Evolutionary conservation across 441 rosid genomes (phyloP).

Genomic region (Melastoma candidum): DNA sequence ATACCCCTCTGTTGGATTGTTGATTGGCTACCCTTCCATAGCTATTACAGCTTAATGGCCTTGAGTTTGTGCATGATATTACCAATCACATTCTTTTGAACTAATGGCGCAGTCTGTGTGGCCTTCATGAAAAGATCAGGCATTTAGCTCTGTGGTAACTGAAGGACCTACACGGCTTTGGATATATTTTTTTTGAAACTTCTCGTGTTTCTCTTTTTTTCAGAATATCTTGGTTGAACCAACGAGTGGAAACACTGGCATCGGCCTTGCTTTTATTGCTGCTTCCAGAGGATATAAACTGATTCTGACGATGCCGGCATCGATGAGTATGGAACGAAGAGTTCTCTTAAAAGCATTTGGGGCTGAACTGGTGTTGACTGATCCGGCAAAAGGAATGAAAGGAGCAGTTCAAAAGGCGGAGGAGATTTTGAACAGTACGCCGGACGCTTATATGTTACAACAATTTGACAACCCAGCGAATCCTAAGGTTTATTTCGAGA

Average conservation of each 20-base stretch:
- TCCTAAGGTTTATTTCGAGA: conserved; percentile 54
- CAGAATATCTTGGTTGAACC: conserved; percentile 90
- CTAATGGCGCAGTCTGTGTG: neutral
- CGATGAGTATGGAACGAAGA: conserved; percentile 95
- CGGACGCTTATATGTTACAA: conserved; percentile 79
- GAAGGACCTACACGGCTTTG: no score
- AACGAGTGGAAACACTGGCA: conserved; percentile 97
- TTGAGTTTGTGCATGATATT: no score
- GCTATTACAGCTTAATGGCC: no score
- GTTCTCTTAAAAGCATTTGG: conserved; percentile 93
- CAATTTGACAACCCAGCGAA: conserved; percentile 98
- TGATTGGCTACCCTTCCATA: no score
- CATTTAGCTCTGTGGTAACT: no score
- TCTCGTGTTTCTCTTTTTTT: conserved; percentile 6
- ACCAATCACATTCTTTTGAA: no score
- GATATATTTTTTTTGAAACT: no score
- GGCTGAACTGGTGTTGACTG: conserved; percentile 85
- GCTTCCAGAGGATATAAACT: conserved; percentile 86
- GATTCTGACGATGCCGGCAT: conserved; percentile 94
- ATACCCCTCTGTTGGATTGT: no score
- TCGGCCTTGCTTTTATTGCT: conserved; percentile 93
- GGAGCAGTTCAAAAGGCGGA: conserved; percentile 94
- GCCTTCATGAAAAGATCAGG: neutral
- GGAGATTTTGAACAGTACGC: conserved; percentile 70
- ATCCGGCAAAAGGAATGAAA: conserved; percentile 87